These are phyloP conservation scores for Coniosporium apollinis DNA, from an alignment of 495 filamentous ascomycete genomes.

Conservation along the genomic window DNA sequence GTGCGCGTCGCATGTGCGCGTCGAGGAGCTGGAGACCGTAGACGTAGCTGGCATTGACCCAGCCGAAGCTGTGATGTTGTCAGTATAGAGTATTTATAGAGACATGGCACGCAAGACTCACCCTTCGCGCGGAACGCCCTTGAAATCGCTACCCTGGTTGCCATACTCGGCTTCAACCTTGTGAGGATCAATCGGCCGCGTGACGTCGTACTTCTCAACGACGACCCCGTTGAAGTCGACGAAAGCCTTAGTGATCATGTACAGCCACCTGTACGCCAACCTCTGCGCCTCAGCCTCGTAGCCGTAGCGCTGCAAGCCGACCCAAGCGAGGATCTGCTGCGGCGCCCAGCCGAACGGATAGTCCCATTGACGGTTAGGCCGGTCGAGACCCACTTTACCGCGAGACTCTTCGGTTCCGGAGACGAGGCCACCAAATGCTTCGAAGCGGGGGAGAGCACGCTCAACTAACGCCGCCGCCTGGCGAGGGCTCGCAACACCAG, in stretches of 20 bases:
- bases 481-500: slow-evolving; percentile 59
- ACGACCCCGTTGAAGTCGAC: slow-evolving; percentile 95
- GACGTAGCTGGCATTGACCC: slow-evolving; percentile 95
- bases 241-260: slow-evolving; percentile 94
- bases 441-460: slow-evolving; percentile 66
- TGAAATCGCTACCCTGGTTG: slow-evolving; percentile 88
- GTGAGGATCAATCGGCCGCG: slow-evolving; percentile 71
- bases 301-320: slow-evolving; percentile 73
- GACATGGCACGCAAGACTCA: too few species aligned
- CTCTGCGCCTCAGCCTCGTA: slow-evolving; percentile 78
- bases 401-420: slow-evolving; percentile 77
- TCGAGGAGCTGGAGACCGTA: slow-evolving; percentile 73
- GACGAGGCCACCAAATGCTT: slow-evolving; percentile 73
- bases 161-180: slow-evolving; percentile 92
- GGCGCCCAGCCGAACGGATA: slow-evolving; percentile 97
- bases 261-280: slow-evolving; percentile 85
- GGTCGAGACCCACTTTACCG: slow-evolving; percentile 57
- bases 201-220: slow-evolving; percentile 98
- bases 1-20: slow-evolving; percentile 66
- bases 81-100: slow-evolving; percentile 10
- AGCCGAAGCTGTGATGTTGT: slow-evolving; percentile 59
- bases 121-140: slow-evolving; percentile 89
- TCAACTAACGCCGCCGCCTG: slow-evolving; percentile 65
- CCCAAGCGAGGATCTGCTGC: slow-evolving; percentile 97
- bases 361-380: slow-evolving; percentile 94